Conservation (phyloP, 108 stramenopile genomes). For the Asterionellopsis glacialis region DNA sequence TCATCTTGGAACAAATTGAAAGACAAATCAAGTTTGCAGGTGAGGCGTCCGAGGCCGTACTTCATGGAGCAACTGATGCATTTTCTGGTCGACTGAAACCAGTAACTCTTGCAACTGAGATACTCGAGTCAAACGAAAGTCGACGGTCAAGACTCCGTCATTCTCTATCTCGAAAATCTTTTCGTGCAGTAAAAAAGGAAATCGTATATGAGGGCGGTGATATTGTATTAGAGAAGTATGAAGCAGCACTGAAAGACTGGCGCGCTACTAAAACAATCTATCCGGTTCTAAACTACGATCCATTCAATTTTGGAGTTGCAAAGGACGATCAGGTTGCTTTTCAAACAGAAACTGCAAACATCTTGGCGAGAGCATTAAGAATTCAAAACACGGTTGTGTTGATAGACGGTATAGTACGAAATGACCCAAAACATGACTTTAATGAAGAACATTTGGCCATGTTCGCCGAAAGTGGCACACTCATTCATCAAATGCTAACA, state of each 20-base stretch:
- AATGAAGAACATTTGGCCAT: constrained; percentile 7
- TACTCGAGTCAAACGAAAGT: background rate
- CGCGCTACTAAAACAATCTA: constrained; percentile 17
- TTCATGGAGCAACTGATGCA: constrained; percentile 17
- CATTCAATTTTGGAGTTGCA: constrained; percentile 9
- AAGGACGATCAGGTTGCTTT: constrained; percentile 8
- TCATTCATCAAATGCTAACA: constrained; percentile 23
- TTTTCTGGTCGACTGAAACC: constrained; percentile 13
- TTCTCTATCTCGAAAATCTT: background rate
- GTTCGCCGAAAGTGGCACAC: constrained; percentile 12
- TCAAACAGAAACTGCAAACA: constrained; percentile 15
- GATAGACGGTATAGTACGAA: constrained; percentile 28
- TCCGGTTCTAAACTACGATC: constrained; percentile 21
- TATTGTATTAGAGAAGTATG: constrained; percentile 16
- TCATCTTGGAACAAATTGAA: constrained; percentile 11
- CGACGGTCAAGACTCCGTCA: background rate
- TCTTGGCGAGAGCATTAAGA: constrained; percentile 27
- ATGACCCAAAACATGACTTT: constrained; percentile 21
- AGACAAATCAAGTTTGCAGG: constrained; percentile 26
- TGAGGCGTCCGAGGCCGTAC: constrained; percentile 24
- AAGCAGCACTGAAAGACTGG: constrained; percentile 28
- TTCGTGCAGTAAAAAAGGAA: background rate
- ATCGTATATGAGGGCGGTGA: constrained; percentile 3
- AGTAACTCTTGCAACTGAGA: background rate
- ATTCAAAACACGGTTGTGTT: constrained; percentile 30